Base-by-base conservation (phyloP, 106 monocot species). In the Amphibolis antarctica region DNA sequence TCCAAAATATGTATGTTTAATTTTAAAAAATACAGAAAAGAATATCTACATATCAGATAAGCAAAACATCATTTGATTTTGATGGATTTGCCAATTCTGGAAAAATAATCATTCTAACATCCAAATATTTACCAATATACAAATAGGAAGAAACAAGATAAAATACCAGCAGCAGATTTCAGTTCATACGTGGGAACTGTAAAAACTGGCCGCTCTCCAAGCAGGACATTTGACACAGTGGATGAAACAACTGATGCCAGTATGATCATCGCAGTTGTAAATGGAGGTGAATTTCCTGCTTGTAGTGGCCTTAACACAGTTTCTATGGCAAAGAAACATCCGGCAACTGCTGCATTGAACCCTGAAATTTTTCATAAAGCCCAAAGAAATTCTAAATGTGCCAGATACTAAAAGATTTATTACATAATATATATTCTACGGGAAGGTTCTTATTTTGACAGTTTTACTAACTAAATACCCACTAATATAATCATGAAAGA, bases 121-220 rank as follows among this genome's bases (percentile, higher is more conserved):
- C 12, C 22, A 58, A 58, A 10, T 12, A 53, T 53, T 1, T 53
- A 58, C 27, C 12, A 58, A 28, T 28, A 15, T 58, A 26, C 23
- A 42, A 19, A 61, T 43, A 42, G 27, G 63, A 26, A 24, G 14
- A 47, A 45, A 63, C 20, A 47, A 47, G 63, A 47, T 63, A 78
- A 89, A 74, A 85, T 99, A 99, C 98, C 98, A 48, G 98, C 91
- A 76, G 88, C 92, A 82, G 92, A 93, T 88, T 93, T 93, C 66
- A 93, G 85, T 78, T 93, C 92, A 80, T 93, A 93, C 71, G 82
- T 80, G 55, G 92, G 92, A 71, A 93, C 92, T 71, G 80, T 78
- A 69, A 93, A 93, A 52, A 88, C 92, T 58, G 88, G 85, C 49
- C 74, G 79, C 69, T 93, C 92, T 66, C 92, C 92, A 42, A 85